Conservation (phyloP, 2,329 filamentous ascomycete genomes). For the Tolypocladium capitatum region DNA sequence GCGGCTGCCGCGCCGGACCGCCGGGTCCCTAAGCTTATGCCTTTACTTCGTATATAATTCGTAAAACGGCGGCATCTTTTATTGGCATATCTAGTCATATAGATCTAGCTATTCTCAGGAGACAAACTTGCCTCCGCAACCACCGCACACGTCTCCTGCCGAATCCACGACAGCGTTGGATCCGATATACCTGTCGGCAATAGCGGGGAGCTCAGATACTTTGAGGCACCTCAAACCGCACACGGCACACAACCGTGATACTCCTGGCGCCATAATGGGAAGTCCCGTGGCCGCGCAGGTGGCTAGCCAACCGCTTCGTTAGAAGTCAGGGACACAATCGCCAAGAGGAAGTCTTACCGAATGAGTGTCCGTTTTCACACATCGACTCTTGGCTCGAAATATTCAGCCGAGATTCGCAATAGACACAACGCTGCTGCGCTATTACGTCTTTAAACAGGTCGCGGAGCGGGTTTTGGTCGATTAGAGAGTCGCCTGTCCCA, state of each 20-base stretch:
- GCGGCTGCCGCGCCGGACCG: too few species aligned
- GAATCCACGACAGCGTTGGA: slow-evolving; percentile 15
- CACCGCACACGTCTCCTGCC: slow-evolving; percentile 23
- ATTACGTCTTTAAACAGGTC: slow-evolving; percentile 25
- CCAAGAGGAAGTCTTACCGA: slow-evolving; percentile 18
- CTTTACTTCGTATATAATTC: too few species aligned
- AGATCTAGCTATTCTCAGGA: slow-evolving; percentile 8
- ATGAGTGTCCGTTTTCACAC: slow-evolving; percentile 26
- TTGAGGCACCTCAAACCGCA: slow-evolving; percentile 39
- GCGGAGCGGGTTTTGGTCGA: slow-evolving; percentile 15
- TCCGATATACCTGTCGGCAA: slow-evolving; percentile 18
- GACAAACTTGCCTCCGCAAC: slow-evolving; percentile 29
- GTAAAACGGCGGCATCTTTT: too few species aligned
- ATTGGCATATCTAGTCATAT: too few species aligned
- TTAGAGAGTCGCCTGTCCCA: slow-evolving; percentile 5
- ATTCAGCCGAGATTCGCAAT: slow-evolving; percentile 27
- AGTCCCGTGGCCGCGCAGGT: slow-evolving; percentile 40
- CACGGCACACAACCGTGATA: slow-evolving; percentile 40
- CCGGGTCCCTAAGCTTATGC: too few species aligned
- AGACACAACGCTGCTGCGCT: slow-evolving; percentile 28
- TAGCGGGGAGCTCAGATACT: slow-evolving; percentile 23
- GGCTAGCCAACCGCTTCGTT: slow-evolving; percentile 17
- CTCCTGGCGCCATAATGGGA: slow-evolving; percentile 38
- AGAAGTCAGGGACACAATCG: neutral
- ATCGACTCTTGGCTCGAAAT: slow-evolving; percentile 20